Base-by-base conservation (phyloP, 139 green algal species). In the Tetraselmis striata region DNA sequence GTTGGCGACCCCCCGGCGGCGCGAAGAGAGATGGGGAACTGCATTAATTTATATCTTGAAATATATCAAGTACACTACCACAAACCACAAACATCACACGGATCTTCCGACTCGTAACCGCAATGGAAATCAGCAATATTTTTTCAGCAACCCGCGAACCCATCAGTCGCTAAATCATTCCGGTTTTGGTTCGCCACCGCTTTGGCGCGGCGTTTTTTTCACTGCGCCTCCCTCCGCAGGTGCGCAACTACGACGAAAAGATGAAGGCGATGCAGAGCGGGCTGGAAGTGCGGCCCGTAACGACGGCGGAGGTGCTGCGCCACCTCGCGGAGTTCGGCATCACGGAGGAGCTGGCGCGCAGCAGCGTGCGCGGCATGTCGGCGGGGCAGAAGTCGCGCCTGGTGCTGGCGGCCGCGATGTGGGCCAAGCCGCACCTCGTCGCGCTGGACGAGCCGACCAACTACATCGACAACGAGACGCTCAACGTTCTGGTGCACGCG, bases 381-480 rank as follows among this genome's bases (percentile, higher is more conserved):
- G 85, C 77, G 67, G 76, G 23, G 31, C 91, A 94, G 83, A 95
- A 95, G 85, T 89, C 90, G 18, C 93, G 93, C 83, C 82, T 95
- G 77, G 91, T 95, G 80, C 85, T 95, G 28, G 91, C 87, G 27
- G 90, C 89, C n/a, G 89, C 89, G 26, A 92, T 93, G 88, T 95
- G 91, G 91, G 89, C 86, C 82, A 79, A 87, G 76, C 93, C 93
- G 0, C 93, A 96, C 86, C 86, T 96, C 86, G 79, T 92, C 77
- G 84, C 91, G 27, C 86, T 93, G 83, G 89, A 96, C 76, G 93
- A 96, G 89, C 93, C 93, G 45, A 96, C 93, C 77, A 96, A 96
- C 88, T 94, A 95, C 85, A 81, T 96, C 31, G 93, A 96, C 78
- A 81, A 91, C 28, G 85, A 93, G 31, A 93, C 90, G 0, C 85